Evolutionary conservation across 2,329 filamentous ascomycete genomes (phyloP), one percentile per base, ranked within the genome.

Genomic region (Microsporum audouinii): DNA sequence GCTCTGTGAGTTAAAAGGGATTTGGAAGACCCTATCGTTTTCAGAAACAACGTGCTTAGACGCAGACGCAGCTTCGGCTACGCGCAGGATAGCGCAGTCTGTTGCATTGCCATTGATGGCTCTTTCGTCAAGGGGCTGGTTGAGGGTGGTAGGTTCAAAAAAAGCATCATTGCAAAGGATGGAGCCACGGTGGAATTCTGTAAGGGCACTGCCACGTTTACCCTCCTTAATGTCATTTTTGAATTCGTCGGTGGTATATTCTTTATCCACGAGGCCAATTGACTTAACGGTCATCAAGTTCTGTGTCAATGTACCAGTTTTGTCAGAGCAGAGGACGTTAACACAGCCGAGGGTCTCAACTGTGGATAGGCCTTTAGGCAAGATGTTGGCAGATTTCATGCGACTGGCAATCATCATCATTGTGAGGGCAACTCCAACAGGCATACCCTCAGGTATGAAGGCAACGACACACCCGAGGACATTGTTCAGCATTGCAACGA

Each of bases 1-100:
- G 75, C 90, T 91, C 77, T 89, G 89, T 74, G 86, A 88, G 75
- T 91, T 91, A 72, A 91, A 91, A 0, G 86, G 82, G 33, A 89
- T 76, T 60, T 87, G 84, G 66, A 84, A 90, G 1, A 82, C 79
- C 60, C 82, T 84, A 57, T 80, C 80, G 85, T 86, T 90, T 64
- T 79, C 77, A 10, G 78, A 77, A 6, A 84, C 81, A 5, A 88
- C 73, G 57, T 86, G 80, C 0, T 79, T 72, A 0, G 88, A 83
- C 0, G 82, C 75, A 0, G 81, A 81, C 49, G 90, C 77, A 2
- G 76, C 75, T 70, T 91, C 87, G 0, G 87, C 84, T 60, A 91
- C 86, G 59, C 87, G 81, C 5, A 91, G 77, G 36, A 91, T 80
- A 17, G 88, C 88, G 67, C 87, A 83, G 67, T 91, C 88, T 0